Percentiles rank a stretch among this genome's conserved stretches.
Conservation (phyloP, 257 asterid species). For the Solanum lignicaule region DNA sequence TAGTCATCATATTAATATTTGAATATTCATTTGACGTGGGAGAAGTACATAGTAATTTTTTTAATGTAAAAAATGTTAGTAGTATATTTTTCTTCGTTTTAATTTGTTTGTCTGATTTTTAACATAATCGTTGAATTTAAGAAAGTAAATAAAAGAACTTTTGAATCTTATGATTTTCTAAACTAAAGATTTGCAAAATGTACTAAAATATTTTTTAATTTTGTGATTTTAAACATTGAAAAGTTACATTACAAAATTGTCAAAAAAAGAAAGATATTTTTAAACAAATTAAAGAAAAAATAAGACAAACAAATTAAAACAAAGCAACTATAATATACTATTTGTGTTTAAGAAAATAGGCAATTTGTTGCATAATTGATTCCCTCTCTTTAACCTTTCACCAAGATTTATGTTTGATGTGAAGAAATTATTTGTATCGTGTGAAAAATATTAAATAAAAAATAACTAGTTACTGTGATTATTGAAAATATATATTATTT, state of each 20-base stretch:
- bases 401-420: neutral
- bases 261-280: too few relatives aligned
- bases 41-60: neutral
- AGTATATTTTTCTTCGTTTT: neutral
- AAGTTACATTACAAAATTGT: neutral
- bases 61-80: neutral
- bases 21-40: neutral
- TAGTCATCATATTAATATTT: slow-evolving; percentile 1
- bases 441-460: too few relatives aligned
- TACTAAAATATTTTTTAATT: rapidly evolving
- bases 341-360: neutral
- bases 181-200: too few relatives aligned
- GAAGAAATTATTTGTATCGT: too few relatives aligned
- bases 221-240: neutral
- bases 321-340: too few relatives aligned
- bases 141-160: too few relatives aligned
- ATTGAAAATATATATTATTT: too few relatives aligned
- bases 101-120: neutral
- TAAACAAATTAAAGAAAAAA: neutral
- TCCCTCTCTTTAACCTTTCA: slow-evolving; percentile 34
- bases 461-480: too few relatives aligned
- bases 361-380: slow-evolving; percentile 30
- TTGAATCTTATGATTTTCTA: too few relatives aligned
- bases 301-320: neutral
- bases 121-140: too few relatives aligned